Percentiles rank a stretch among this genome's conserved stretches.
Evolutionary conservation across 1,139 yeast genomes (phyloP).

Genomic region (Saccharomycopsis crataegensis): DNA sequence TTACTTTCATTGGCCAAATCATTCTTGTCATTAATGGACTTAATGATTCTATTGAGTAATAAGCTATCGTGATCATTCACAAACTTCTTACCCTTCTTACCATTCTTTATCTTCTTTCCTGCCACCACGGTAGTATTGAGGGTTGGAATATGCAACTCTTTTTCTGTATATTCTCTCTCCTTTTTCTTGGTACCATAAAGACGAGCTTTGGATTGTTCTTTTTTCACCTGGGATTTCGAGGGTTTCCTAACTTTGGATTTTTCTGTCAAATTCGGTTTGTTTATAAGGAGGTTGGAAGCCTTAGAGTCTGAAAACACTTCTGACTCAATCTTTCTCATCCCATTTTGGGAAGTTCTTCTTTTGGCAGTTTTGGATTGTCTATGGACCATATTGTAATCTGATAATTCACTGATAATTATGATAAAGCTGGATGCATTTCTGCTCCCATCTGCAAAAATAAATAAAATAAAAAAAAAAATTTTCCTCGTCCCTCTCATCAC

Average conservation of each 20-base stretch:
- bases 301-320: slow-evolving; percentile 58
- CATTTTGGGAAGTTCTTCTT: slow-evolving; percentile 44
- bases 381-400: slow-evolving; percentile 36
- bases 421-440: not conserved
- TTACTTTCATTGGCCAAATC: slow-evolving; percentile 85
- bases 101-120: slow-evolving; percentile 66
- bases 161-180: slow-evolving; percentile 56
- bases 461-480: not conserved
- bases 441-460: not conserved
- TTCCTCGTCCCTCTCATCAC: not conserved
- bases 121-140: slow-evolving; percentile 81
- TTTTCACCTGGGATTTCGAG: slow-evolving; percentile 48
- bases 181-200: slow-evolving; percentile 64
- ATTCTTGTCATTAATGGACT: slow-evolving; percentile 72
- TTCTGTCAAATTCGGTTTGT: slow-evolving; percentile 57
- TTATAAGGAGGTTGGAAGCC: slow-evolving; percentile 58
- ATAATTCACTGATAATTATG: not conserved
- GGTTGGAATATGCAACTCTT: slow-evolving; percentile 69
- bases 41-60: slow-evolving; percentile 59
- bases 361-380: slow-evolving; percentile 56
- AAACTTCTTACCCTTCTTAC: slow-evolving; percentile 91
- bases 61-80: slow-evolving; percentile 65
- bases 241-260: slow-evolving; percentile 48
- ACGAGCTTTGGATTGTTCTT: slow-evolving; percentile 56
- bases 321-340: slow-evolving; percentile 51